Evolutionary conservation across 2,329 filamentous ascomycete genomes (phyloP).

Genomic region (Exophiala sp.): DNA sequence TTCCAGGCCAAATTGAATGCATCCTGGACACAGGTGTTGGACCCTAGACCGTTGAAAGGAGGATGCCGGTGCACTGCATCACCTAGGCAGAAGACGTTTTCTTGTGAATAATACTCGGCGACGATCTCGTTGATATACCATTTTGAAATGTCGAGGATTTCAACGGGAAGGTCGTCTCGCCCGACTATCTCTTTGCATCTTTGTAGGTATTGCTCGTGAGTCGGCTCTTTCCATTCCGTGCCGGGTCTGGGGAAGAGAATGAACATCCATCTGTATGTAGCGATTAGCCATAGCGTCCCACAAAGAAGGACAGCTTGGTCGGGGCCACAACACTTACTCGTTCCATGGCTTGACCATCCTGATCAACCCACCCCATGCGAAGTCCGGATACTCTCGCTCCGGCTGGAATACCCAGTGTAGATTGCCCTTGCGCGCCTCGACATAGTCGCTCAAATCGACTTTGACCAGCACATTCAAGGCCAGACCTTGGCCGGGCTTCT

Average conservation of each 20-base stretch:
- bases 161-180: conserved; percentile 46
- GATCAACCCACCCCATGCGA: conserved; percentile 47
- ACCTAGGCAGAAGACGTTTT: conserved; percentile 34
- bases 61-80: conserved; percentile 37
- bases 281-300: conserved; percentile 1
- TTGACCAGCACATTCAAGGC: conserved; percentile 48
- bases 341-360: conserved; percentile 60
- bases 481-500: conserved; percentile 43
- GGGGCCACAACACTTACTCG: conserved; percentile 39
- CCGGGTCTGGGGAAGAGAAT: conserved; percentile 46
- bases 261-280: conserved; percentile 46
- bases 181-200: conserved; percentile 50
- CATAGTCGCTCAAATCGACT: conserved; percentile 47
- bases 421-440: conserved; percentile 50
- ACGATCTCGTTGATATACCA: conserved; percentile 60
- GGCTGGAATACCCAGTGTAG: conserved; percentile 57
- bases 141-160: conserved; percentile 51
- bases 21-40: conserved; percentile 38
- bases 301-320: not conserved
- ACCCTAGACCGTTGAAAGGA: conserved; percentile 35
- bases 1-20: conserved; percentile 39
- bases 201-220: conserved; percentile 44
- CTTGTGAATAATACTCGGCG: conserved; percentile 49
- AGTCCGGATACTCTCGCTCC: conserved; percentile 47
- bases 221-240: conserved; percentile 37